Percentiles rank a stretch among this genome's conserved stretches.
Evolutionary conservation across 2,329 filamentous ascomycete species (phyloP).

Genomic region (Aspergillus fructus): DNA sequence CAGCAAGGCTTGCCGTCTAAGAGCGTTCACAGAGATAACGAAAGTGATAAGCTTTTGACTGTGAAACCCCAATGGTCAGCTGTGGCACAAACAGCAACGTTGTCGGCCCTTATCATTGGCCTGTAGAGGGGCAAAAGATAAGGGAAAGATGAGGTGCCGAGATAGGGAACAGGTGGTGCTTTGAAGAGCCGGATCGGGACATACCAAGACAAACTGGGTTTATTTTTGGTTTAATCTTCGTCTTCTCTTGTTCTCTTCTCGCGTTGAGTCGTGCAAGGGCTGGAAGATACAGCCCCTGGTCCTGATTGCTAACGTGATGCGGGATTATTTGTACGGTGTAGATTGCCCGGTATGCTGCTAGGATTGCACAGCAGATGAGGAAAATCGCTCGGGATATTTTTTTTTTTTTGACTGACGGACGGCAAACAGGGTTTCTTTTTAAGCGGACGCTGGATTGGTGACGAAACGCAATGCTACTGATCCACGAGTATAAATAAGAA

Average conservation of each 20-base stretch:
- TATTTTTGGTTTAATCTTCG: not conserved
- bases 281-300: slow-evolving; percentile 1
- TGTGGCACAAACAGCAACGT: slow-evolving; percentile 1
- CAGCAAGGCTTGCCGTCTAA: slow-evolving; percentile 2
- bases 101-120: slow-evolving; percentile 20
- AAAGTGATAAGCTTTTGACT: slow-evolving; percentile 22
- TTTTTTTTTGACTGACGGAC: not conserved
- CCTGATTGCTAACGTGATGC: slow-evolving; percentile 3
- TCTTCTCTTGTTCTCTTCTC: not conserved
- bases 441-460: slow-evolving; percentile 5
- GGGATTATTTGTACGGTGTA: slow-evolving; percentile 16
- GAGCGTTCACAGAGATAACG: slow-evolving; percentile 16
- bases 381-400: slow-evolving; percentile 19
- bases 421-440: not conserved
- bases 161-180: not conserved
- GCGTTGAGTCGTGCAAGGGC: not conserved
- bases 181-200: not conserved
- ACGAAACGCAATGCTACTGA: not conserved
- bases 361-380: slow-evolving; percentile 10
- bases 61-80: slow-evolving; percentile 19
- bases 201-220: not conserved
- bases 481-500: slow-evolving; percentile 13
- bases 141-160: slow-evolving; percentile 12
- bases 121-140: slow-evolving; percentile 27
- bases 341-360: slow-evolving; percentile 6